Evolutionary conservation across 2,329 filamentous ascomycete species (phyloP), one percentile per base, ranked within the genome.

Genomic region (Mollisia scopiformis): DNA sequence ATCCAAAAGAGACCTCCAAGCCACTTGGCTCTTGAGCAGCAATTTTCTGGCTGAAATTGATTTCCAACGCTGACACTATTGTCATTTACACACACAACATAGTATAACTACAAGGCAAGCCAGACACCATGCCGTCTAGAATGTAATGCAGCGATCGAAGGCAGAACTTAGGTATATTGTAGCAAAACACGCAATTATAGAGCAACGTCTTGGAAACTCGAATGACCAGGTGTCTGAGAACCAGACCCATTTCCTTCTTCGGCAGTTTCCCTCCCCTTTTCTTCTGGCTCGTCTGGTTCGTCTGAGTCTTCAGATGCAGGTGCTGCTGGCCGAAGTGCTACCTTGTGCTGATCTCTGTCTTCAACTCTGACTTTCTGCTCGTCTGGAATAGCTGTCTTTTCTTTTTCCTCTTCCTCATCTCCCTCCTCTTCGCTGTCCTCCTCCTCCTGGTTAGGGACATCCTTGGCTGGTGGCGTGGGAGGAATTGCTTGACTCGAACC

Each of bases 201-300:
- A 62, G 83, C 84, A 50, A 88, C 85, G 66, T 88, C 84, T 68
- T 88, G 85, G 73, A 88, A 88, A n/a, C 84, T 79, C 0, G 82
- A 81, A 64, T 86, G 84, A 19, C 77, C 80, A 2, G 84, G 80
- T 6, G 82, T 83, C 43, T 77, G 75, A 16, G 77, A 75, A 11
- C 70, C 71, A 33, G 71, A 47, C 37, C 63, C 66, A 39, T 52
- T 69, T 11, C 58, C 54, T 28, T 64, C 62, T 0, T 78, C 75
- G 63, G 79, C 81, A 50, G 75, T 74, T 16, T 76, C 71, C 31
- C 69, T 71, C 23, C 73, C 74, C 41, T 70, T 70, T 3, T 67
- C 69, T 16, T 73, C 70, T n/a, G 37, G 75, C 68, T 6, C 69
- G 16, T 73, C 70, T 39, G 75, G 68, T 5, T 68, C 70, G 16